These are phyloP conservation scores for Zymoseptoria brevis DNA, from an alignment of 2,329 filamentous ascomycete species.

Conservation along the genomic window DNA sequence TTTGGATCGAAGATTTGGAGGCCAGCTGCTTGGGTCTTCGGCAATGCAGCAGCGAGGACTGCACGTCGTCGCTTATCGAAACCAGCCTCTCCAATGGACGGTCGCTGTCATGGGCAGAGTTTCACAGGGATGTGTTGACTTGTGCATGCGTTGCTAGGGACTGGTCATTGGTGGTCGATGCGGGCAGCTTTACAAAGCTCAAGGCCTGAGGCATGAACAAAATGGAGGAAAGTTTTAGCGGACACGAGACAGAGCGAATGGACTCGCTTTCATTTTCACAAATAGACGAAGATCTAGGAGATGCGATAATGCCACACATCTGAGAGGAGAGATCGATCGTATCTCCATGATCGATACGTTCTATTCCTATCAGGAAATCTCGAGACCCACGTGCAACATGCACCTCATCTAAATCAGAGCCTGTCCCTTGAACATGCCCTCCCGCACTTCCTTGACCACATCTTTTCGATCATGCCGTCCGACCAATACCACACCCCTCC, in stretches of 20 bases:
- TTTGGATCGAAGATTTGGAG: neutral
- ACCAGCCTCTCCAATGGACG: neutral
- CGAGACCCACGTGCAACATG: neutral
- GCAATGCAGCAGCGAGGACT: neutral
- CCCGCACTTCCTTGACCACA: slow-evolving; percentile 82
- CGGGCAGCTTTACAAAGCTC: too few species aligned
- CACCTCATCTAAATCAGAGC: slow-evolving; percentile 37
- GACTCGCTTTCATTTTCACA: too few species aligned
- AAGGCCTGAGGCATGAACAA: neutral
- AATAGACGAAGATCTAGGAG: too few species aligned
- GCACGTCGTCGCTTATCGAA: neutral
- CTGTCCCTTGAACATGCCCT: slow-evolving; percentile 52
- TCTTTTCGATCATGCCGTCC: slow-evolving; percentile 84
- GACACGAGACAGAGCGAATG: too few species aligned
- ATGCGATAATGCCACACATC: neutral
- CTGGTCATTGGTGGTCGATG: neutral
- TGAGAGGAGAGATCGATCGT: neutral
- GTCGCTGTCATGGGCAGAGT: neutral
- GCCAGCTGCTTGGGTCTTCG: neutral
- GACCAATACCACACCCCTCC: slow-evolving; percentile 81
- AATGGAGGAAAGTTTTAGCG: neutral
- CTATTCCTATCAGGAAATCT: neutral
- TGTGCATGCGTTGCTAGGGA: neutral
- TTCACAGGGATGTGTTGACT: neutral
- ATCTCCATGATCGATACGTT: neutral